Evolutionary conservation across 2,329 filamentous ascomycete species (phyloP).

Genomic region (Metarhizium humberi): DNA sequence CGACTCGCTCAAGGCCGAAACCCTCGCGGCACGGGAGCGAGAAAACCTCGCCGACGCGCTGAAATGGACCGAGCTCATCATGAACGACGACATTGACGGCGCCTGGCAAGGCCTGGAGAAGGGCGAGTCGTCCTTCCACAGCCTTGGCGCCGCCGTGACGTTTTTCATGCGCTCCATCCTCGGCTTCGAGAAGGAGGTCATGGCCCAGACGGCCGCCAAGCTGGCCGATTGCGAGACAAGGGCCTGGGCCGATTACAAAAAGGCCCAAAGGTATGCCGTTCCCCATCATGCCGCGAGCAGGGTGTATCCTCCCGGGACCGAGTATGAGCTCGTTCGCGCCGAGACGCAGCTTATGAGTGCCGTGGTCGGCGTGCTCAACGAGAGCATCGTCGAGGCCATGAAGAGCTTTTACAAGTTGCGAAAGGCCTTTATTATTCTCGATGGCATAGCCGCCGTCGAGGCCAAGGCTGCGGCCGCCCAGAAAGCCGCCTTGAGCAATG

Average conservation of each 20-base stretch:
- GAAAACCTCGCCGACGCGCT: constrained; percentile 51
- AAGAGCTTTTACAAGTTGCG: constrained; percentile 88
- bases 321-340: constrained; percentile 77
- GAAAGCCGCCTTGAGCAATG: constrained; percentile 20
- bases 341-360: constrained; percentile 85
- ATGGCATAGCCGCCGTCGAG: constrained; percentile 70
- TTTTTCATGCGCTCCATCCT: constrained; percentile 79
- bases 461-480: constrained; percentile 32
- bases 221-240: constrained; percentile 68
- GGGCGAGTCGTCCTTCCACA: constrained; percentile 77
- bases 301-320: constrained; percentile 74
- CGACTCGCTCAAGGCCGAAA: constrained; percentile 15
- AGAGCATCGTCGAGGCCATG: constrained; percentile 84
- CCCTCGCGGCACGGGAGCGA: constrained; percentile 33
- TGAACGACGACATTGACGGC: constrained; percentile 82
- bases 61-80: constrained; percentile 60
- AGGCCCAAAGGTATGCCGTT: constrained; percentile 47
- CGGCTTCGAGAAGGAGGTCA: constrained; percentile 85
- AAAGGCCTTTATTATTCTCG: constrained; percentile 77
- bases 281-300: constrained; percentile 35
- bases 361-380: constrained; percentile 80
- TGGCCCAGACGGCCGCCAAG: constrained; percentile 68
- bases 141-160: constrained; percentile 71
- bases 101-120: constrained; percentile 66
- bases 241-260: constrained; percentile 67